Evolutionary conservation across 768 basidiomycete genomes (phyloP).

Genomic region (Omphalotus guepiniiformis): DNA sequence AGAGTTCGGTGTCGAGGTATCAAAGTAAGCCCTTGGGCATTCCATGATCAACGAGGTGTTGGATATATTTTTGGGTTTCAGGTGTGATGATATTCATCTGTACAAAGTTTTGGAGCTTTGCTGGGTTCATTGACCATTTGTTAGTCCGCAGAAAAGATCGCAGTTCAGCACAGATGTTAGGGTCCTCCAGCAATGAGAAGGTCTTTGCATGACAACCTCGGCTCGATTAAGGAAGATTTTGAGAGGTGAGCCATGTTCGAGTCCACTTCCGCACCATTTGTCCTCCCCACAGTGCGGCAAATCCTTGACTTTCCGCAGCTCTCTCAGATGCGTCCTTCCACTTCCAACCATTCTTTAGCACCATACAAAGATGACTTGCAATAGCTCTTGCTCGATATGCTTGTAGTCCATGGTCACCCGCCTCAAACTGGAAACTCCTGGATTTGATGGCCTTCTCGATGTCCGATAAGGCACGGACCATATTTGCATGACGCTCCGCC

Average conservation of each 20-base stretch:
- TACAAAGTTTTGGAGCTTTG: conserved; percentile 16
- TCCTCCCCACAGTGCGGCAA: conserved; percentile 12
- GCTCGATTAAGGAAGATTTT: conserved; percentile 13
- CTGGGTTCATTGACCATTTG: conserved; percentile 24
- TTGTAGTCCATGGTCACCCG: conserved; percentile 18
- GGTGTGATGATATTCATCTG: conserved; percentile 15
- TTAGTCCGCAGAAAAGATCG: conserved; percentile 16
- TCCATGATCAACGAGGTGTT: conserved; percentile 14
- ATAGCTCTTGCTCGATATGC: conserved; percentile 18
- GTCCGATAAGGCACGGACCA: conserved; percentile 2
- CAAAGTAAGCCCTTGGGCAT: conserved; percentile 22
- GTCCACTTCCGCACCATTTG: conserved; percentile 11
- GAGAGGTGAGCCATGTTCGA: conserved; percentile 9
- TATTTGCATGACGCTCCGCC: background rate
- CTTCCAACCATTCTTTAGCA: conserved; percentile 14
- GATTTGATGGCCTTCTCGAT: conserved; percentile 15
- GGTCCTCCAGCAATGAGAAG: conserved; percentile 15
- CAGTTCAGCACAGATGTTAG: conserved; percentile 11
- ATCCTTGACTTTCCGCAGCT: conserved; percentile 20
- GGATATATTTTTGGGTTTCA: conserved; percentile 16
- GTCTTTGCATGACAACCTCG: conserved; percentile 15
- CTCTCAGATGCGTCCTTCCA: conserved; percentile 18
- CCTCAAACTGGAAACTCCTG: conserved; percentile 11
- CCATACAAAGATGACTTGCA: conserved; percentile 15
- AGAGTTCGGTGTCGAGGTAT: conserved; percentile 21